phyloP scores from a whole-genome alignment of 164 flowering plant genomes.

The Hamamelis virginiana region DNA sequence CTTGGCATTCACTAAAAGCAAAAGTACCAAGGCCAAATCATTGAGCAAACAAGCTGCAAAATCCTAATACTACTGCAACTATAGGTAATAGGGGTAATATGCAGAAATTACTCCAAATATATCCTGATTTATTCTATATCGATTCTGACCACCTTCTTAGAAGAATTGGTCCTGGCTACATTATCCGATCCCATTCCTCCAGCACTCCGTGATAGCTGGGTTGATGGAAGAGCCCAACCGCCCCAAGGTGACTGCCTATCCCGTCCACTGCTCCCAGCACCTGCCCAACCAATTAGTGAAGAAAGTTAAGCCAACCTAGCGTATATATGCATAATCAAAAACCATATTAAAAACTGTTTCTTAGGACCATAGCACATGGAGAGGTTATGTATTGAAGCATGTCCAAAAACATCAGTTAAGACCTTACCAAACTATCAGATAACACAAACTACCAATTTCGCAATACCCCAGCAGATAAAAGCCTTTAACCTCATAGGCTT shows the following conservation, averaged over 20 bases:
- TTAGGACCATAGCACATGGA: too few relatives aligned
- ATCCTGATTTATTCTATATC: conserved; percentile 34
- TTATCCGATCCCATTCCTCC: not conserved
- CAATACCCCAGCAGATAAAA: not conserved
- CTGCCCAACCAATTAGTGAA: conserved; percentile 10
- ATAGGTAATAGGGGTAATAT: not conserved
- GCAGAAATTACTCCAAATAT: not conserved
- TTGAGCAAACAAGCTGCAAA: too few relatives aligned
- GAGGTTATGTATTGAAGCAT: too few relatives aligned
- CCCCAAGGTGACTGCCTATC: not conserved
- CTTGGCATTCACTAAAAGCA: too few relatives aligned
- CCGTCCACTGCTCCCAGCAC: conserved; percentile 17
- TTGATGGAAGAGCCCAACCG: conserved; percentile 30
- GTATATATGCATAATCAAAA: too few relatives aligned
- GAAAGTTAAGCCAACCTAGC: not conserved
- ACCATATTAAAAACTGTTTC: too few relatives aligned
- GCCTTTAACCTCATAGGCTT: too few relatives aligned
- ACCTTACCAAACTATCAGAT: not conserved
- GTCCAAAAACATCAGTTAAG: too few relatives aligned
- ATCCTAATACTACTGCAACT: not conserved
- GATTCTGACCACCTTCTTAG: conserved; percentile 46
- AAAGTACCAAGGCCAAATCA: too few relatives aligned
- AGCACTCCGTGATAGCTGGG: not conserved
- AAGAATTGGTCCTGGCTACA: conserved; percentile 9
- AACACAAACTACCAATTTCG: not conserved